A percentile compares a stretch with the other conserved stretches of the same genome.
Evolutionary conservation across 352 stramenopile species (phyloP).

Genomic region (Phytophthora foliorum): DNA sequence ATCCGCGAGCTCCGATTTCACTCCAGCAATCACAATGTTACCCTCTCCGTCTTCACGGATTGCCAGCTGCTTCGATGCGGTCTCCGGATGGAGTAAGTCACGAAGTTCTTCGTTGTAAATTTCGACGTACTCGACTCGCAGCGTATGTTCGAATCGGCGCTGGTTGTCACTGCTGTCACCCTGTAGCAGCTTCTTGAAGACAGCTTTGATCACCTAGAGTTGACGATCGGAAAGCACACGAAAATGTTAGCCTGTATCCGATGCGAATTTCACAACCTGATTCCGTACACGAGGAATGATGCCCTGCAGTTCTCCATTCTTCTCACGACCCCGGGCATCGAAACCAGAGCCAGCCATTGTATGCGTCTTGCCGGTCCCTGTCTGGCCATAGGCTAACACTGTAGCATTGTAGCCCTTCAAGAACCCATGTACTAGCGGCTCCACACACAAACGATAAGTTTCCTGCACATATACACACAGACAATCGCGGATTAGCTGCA

Average conservation of each 20-base stretch:
- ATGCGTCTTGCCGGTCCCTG: constrained; percentile 95
- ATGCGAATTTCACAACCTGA: neutral
- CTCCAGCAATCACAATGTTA: constrained; percentile 84
- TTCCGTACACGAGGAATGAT: constrained; percentile 87
- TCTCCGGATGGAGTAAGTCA: constrained; percentile 93
- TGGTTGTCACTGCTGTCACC: constrained; percentile 47
- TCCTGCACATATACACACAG: constrained; percentile 40
- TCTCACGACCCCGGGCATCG: constrained; percentile 60
- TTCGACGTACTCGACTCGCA: constrained; percentile 97
- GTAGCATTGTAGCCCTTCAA: constrained; percentile 88
- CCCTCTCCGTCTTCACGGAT: constrained; percentile 86
- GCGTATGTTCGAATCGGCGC: constrained; percentile 69
- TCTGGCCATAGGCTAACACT: constrained; percentile 88
- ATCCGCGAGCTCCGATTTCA: constrained; percentile 83
- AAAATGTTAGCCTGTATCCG: neutral
- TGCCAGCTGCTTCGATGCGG: constrained; percentile 75
- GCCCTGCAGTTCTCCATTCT: constrained; percentile 68
- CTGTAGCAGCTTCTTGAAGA: constrained; percentile 74
- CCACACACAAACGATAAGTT: constrained; percentile 77
- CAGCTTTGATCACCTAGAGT: constrained; percentile 66
- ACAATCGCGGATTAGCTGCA: neutral
- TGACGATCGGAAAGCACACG: constrained; percentile 1
- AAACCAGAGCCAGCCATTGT: constrained; percentile 91
- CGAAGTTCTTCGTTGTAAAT: constrained; percentile 99
- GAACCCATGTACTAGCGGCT: constrained; percentile 78